Evolutionary conservation across 768 basidiomycete species (phyloP).

Genomic region (Suillus subluteus): DNA sequence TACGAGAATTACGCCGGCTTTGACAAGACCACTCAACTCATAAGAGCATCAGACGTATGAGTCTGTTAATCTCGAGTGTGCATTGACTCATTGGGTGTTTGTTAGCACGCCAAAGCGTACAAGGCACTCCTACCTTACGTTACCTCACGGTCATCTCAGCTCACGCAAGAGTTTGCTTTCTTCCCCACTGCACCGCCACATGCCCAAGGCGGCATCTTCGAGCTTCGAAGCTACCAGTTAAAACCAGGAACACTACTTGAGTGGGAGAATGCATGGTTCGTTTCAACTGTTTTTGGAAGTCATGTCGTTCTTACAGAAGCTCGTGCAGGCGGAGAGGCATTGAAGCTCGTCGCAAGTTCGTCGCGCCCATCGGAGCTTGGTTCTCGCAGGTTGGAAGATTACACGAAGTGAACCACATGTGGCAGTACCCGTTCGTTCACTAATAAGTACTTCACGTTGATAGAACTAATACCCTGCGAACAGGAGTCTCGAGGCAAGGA

Average conservation of each 20-base stretch:
- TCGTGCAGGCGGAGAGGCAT: conserved; percentile 82
- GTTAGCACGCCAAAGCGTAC: conserved; percentile 68
- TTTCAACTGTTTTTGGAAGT: conserved; percentile 1
- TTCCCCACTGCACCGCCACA: conserved; percentile 89
- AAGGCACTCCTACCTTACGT: conserved; percentile 79
- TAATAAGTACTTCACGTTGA: conserved; percentile 8
- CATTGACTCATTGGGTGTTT: conserved; percentile 8
- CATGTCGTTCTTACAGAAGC: conserved; percentile 11
- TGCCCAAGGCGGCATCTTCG: conserved; percentile 89
- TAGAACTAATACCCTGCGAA: conserved; percentile 16
- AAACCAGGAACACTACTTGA: conserved; percentile 90
- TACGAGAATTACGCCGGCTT: conserved; percentile 93
- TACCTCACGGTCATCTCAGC: conserved; percentile 70
- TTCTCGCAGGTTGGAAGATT: conserved; percentile 86
- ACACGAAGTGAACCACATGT: conserved; percentile 93
- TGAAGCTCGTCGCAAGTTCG: conserved; percentile 87
- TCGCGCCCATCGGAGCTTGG: conserved; percentile 90
- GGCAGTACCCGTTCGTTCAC: conserved; percentile 87
- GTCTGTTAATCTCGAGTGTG: conserved; percentile 5
- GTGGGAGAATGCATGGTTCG: conserved; percentile 93
- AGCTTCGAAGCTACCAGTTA: conserved; percentile 86
- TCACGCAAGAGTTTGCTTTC: conserved; percentile 95
- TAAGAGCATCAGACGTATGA: conserved; percentile 66
- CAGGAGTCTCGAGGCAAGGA: conserved; percentile 78
- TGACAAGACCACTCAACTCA: conserved; percentile 71